phyloP scores from a whole-genome alignment of 768 basidiomycete species.

The Agaricus subrufescens region DNA sequence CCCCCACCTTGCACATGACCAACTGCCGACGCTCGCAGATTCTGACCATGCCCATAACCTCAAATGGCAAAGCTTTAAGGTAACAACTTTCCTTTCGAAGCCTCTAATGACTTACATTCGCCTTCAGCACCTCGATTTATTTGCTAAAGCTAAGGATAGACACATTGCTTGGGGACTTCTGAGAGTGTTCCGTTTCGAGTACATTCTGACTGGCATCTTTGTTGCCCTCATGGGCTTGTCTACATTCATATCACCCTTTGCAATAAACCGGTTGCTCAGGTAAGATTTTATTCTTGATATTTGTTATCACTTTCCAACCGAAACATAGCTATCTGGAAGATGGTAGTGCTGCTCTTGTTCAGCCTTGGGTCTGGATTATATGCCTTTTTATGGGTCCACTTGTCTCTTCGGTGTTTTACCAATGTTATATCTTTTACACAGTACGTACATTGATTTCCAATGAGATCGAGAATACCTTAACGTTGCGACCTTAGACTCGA shows the following conservation, averaged over 20 bases:
- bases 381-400: slow-evolving; percentile 46
- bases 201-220: slow-evolving; percentile 24
- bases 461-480: not conserved
- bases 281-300: slow-evolving; percentile 13
- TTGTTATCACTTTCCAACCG: not conserved
- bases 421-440: slow-evolving; percentile 50
- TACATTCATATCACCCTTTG: slow-evolving; percentile 31
- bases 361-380: slow-evolving; percentile 66
- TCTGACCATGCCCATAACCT: slow-evolving; percentile 40
- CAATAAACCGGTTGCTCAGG: slow-evolving; percentile 33
- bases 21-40: slow-evolving; percentile 63
- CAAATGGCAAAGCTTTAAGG: slow-evolving; percentile 23
- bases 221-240: slow-evolving; percentile 22
- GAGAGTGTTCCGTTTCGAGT: slow-evolving; percentile 30
- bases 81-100: not conserved
- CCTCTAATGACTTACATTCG: not conserved
- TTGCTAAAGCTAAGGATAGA: slow-evolving; percentile 28
- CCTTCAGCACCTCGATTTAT: slow-evolving; percentile 30
- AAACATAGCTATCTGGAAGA: slow-evolving; percentile 48
- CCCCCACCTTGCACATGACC: slow-evolving; percentile 44
- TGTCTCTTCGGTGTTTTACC: slow-evolving; percentile 37
- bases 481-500: slow-evolving; percentile 41
- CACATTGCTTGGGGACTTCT: slow-evolving; percentile 43
- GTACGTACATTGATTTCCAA: slow-evolving; percentile 20
- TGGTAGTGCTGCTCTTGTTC: slow-evolving; percentile 37